Percentiles rank a stretch among this genome's conserved stretches.
phyloP scores from a whole-genome alignment of 805 yeast genomes.

The Pichia occidentalis region DNA sequence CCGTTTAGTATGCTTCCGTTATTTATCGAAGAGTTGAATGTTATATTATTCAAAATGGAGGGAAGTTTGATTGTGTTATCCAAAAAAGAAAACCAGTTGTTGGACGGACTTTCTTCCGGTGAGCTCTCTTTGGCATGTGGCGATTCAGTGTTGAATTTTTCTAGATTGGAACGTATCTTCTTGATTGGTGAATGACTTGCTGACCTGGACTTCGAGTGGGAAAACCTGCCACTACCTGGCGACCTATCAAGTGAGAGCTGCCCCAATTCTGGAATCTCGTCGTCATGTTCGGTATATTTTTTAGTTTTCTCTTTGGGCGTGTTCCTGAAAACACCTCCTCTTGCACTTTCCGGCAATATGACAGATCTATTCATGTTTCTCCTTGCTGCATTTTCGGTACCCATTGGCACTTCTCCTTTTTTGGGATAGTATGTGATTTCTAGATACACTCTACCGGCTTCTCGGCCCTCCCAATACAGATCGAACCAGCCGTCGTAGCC shows the following conservation, averaged over 20 bases:
- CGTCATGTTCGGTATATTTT: conserved; percentile 1
- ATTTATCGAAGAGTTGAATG: neutral
- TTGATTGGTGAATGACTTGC: too few species aligned
- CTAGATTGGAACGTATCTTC: too few species aligned
- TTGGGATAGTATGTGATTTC: conserved; percentile 89
- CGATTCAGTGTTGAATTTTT: too few species aligned
- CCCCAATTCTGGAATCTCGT: conserved; percentile 12
- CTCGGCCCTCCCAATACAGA: conserved; percentile 55
- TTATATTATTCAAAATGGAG: conserved; percentile 3
- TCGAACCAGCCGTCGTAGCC: conserved; percentile 87
- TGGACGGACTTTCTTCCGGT: too few species aligned
- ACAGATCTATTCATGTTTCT: conserved; percentile 9
- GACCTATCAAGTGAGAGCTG: neutral
- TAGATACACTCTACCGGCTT: conserved; percentile 82
- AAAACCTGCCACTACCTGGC: neutral
- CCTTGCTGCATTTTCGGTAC: conserved; percentile 21
- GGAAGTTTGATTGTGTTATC: conserved; percentile 7
- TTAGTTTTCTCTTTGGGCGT: neutral
- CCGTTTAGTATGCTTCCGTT: neutral
- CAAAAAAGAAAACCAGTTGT: conserved; percentile 4
- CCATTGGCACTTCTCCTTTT: conserved; percentile 27
- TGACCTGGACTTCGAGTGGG: too few species aligned
- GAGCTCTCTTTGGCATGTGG: too few species aligned
- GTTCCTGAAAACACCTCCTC: conserved; percentile 1
- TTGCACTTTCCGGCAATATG: neutral